Evolutionary conservation across 2,329 filamentous ascomycete genomes (phyloP).

Genomic region (Karstenula rhodostoma): DNA sequence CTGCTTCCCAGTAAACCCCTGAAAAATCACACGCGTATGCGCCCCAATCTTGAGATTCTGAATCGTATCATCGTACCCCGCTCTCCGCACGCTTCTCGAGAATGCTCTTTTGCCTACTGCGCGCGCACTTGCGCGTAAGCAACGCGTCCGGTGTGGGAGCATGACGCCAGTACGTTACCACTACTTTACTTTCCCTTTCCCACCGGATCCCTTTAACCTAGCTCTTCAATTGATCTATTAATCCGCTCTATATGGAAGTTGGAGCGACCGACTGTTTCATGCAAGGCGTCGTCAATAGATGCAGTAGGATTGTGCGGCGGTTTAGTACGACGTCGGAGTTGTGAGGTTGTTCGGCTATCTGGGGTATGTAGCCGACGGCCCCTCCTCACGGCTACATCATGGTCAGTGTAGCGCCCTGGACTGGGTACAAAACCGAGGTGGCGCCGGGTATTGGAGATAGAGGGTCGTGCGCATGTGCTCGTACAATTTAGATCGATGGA

Average conservation of each 20-base stretch:
- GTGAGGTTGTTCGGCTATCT: constrained; percentile 15
- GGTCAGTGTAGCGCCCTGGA: not conserved
- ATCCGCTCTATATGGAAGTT: no score
- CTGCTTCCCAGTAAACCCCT: constrained; percentile 73
- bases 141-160: constrained; percentile 19
- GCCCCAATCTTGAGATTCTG: constrained; percentile 71
- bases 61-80: constrained; percentile 68
- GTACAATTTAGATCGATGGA: not conserved
- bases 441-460: not conserved
- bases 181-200: not conserved
- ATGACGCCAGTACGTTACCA: constrained; percentile 14
- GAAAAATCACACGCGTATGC: constrained; percentile 73
- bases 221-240: not conserved
- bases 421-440: constrained; percentile 5
- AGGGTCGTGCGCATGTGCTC: not conserved
- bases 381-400: not conserved
- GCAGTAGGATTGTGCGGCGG: not conserved
- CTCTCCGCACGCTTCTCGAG: constrained; percentile 39
- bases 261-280: no score
- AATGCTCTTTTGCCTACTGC: constrained; percentile 23
- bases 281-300: not conserved
- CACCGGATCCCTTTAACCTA: not conserved
- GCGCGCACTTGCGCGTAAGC: constrained; percentile 10
- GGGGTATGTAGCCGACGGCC: constrained; percentile 2
- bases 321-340: constrained; percentile 18